Evolutionary conservation across 305 asterid species (phyloP), one percentile per base, ranked within the genome.

Genomic region (Nicotiana rustica): DNA sequence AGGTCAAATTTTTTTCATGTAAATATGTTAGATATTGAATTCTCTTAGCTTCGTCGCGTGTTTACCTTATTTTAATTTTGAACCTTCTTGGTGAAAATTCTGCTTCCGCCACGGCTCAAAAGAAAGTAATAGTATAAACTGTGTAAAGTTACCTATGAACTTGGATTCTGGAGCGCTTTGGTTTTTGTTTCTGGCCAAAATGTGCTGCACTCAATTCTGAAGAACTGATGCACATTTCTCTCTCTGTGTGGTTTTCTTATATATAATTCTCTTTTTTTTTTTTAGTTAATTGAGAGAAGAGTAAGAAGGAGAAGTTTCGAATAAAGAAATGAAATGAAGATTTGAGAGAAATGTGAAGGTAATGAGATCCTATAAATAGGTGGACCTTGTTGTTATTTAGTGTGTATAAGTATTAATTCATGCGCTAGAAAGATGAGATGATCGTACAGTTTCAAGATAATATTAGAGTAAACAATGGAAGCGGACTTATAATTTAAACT

Each of bases 111-210:
- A 4, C 38, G 4, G 38, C 38, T 35, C 38, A 35, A 35, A 35
- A 35, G 38, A 35, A 35, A 35, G 38, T 4, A 35, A 35, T 35
- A 35, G 41, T 36, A 38, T 38, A 1, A 38, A 38, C 2, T 38
- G 2, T 38, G 44, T 38, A 38, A 38, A 38, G 44, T 38, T 38
- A 38, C 44, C 86, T 59, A 56, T 82, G 91, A 78, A 90, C 83
- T 19, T 87, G 95, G 81, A 91, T 77, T 81, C 86, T 81, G 7
- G 80, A 76, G 47, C 89, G 79, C 76, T 82, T 91, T 49, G 89
- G 65, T 17, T 62, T 87, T 41, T 38, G 86, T 79, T 78, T 88
- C 79, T 88, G 86, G 66, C 84, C 79, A 68, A 80, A 67, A 8
- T 79, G 85, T 18, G 88, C 47, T 57, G 85, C 85, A 25, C 68